These are phyloP conservation scores for Kregervanrija pseudodelftensis DNA, from an alignment of 805 yeast genomes.

Conservation along the genomic window DNA sequence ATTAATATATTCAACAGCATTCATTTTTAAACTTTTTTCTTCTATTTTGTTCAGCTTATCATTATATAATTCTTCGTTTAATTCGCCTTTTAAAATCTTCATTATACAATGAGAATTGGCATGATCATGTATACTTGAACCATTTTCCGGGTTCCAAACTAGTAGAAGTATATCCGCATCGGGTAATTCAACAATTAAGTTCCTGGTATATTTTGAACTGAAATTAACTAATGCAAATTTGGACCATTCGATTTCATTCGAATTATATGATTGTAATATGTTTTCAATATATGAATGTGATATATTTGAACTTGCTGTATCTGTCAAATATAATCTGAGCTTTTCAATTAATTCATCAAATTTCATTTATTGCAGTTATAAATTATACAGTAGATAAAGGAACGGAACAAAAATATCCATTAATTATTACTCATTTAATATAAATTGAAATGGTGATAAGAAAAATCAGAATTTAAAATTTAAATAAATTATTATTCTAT, in stretches of 20 bases:
- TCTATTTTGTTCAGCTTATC: conserved; percentile 11
- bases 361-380: too few relatives aligned
- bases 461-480: too few relatives aligned
- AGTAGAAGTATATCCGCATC: conserved; percentile 61
- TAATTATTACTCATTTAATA: too few relatives aligned
- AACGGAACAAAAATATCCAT: too few relatives aligned
- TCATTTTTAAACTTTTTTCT: conserved; percentile 21
- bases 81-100: conserved; percentile 55
- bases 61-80: conserved; percentile 51
- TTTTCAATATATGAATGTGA: too few relatives aligned
- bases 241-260: conserved; percentile 49
- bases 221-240: conserved; percentile 49
- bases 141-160: conserved; percentile 65
- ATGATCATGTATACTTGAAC: conserved; percentile 66
- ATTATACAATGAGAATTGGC: conserved; percentile 72
- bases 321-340: too few relatives aligned
- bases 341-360: too few relatives aligned
- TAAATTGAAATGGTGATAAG: too few relatives aligned
- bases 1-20: conserved; percentile 56
- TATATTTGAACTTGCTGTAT: not conserved
- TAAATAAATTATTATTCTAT: too few relatives aligned
- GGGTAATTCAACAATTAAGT: conserved; percentile 66
- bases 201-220: conserved; percentile 48
- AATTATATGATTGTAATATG: conserved; percentile 31
- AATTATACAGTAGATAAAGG: too few relatives aligned